Base-by-base conservation (phyloP, 768 basidiomycete genomes). In the Kondoa malvinella region DNA sequence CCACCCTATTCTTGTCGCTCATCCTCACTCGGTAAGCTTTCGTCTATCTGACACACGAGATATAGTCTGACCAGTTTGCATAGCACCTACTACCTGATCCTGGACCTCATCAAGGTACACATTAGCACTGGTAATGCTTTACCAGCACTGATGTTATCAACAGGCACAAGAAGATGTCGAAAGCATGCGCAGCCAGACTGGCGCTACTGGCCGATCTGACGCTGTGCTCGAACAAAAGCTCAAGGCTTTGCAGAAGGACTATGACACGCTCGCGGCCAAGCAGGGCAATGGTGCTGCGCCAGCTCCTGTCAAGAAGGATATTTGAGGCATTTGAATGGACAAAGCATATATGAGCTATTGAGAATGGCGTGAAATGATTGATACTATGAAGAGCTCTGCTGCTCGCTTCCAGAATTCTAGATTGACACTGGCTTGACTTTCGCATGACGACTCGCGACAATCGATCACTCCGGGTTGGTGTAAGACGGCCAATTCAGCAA, bases 1-100 rank as follows among this genome's bases (percentile, higher is more conserved):
- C 90, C 77, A 89, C 87, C 69, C 82, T 99, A 59, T 95, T 96
- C 85, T 85, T 99, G 26, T 95, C 94, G 8, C 85, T 97, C 67
- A 86, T 95, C 72, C 84, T 96, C 72, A 87, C 92, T 1, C 30
- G 40, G 40, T 21, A 50, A 50, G 40, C n/a, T n/a, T 50, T 50
- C 40, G 12, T 50, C 8, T 50, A 50, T n/a, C n/a, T n/a, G n/a
- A n/a, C n/a, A n/a, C n/a, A n/a, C n/a, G n/a, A n/a, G n/a, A n/a
- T n/a, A n/a, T n/a, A n/a, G n/a, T n/a, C n/a, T n/a, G n/a, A n/a
- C n/a, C n/a, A 50, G 21, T 21, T 50, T 50, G 8, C 40, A 50
- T 50, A 86, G 92, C 73, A 88, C 87, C 2, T 96, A 96, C 80
- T 86, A 86, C 76, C 88, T 97, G 76, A 83, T 88, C 59, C 84